These are phyloP conservation scores for Amniculicola lignicola DNA, from an alignment of 495 filamentous ascomycete species.

Conservation along the genomic window DNA sequence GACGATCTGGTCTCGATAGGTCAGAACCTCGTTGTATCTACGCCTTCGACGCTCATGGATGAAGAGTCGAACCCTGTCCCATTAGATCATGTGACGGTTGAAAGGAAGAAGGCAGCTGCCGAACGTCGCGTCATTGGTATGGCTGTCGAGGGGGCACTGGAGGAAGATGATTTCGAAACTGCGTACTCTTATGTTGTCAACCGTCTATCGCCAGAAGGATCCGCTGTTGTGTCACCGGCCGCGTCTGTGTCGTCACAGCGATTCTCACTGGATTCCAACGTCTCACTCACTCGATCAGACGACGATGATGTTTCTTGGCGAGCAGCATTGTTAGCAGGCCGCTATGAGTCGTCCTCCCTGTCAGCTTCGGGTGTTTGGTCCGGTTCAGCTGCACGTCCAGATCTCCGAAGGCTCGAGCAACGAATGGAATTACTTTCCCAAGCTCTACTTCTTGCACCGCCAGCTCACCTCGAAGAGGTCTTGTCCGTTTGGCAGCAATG, in stretches of 20 bases:
- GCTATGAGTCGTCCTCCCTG: slow-evolving; percentile 57
- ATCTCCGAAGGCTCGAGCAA: slow-evolving; percentile 68
- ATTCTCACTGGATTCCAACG: slow-evolving; percentile 9
- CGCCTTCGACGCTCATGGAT: slow-evolving; percentile 20
- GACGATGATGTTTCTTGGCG: slow-evolving; percentile 86
- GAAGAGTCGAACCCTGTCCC: slow-evolving; percentile 55
- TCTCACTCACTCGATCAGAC: slow-evolving; percentile 9
- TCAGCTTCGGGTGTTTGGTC: slow-evolving; percentile 44
- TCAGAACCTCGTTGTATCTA: slow-evolving; percentile 58
- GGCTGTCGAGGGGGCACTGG: slow-evolving; percentile 82
- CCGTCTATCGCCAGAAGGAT: slow-evolving; percentile 42
- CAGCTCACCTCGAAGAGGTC: slow-evolving; percentile 76
- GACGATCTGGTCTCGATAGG: slow-evolving; percentile 81
- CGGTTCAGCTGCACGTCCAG: slow-evolving; percentile 45
- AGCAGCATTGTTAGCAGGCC: slow-evolving; percentile 83
- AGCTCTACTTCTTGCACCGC: slow-evolving; percentile 76
- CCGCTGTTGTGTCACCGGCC: slow-evolving; percentile 4
- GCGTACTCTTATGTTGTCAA: slow-evolving; percentile 93
- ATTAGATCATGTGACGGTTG: slow-evolving; percentile 2
- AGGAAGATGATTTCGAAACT: slow-evolving; percentile 90
- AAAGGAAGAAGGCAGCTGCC: slow-evolving; percentile 39
- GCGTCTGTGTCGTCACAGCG: slow-evolving; percentile 5
- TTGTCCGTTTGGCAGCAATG: slow-evolving; percentile 78
- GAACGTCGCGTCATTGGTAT: slow-evolving; percentile 77
- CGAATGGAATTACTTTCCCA: slow-evolving; percentile 87